Conservation (phyloP, 768 basidiomycete species). For the Neoboletus brunneissimus region DNA sequence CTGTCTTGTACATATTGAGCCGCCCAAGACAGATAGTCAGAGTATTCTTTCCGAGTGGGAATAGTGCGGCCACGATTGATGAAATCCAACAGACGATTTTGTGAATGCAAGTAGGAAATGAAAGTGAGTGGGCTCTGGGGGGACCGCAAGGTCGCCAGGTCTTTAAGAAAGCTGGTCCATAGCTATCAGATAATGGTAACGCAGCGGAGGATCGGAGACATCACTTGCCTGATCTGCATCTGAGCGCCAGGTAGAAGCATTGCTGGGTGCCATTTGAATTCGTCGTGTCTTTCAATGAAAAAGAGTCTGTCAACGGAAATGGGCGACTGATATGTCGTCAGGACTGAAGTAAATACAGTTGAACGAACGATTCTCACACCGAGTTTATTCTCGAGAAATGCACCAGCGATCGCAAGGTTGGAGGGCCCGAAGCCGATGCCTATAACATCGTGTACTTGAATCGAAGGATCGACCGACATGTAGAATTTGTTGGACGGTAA, state of each 20-base stretch:
- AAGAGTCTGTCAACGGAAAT: slow-evolving; percentile 32
- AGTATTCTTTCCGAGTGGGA: slow-evolving; percentile 51
- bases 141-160: slow-evolving; percentile 50
- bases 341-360: background rate
- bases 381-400: slow-evolving; percentile 41
- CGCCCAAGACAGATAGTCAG: slow-evolving; percentile 55
- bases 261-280: slow-evolving; percentile 55
- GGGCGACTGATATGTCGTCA: slow-evolving; percentile 9
- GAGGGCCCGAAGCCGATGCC: slow-evolving; percentile 54
- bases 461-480: slow-evolving; percentile 3
- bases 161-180: slow-evolving; percentile 45
- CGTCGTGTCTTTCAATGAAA: slow-evolving; percentile 48
- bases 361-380: slow-evolving; percentile 7
- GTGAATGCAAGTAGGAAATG: slow-evolving; percentile 49
- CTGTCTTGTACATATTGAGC: slow-evolving; percentile 42
- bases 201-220: background rate
- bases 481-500: background rate
- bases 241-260: slow-evolving; percentile 51
- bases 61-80: slow-evolving; percentile 52
- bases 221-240: slow-evolving; percentile 51
- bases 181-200: slow-evolving; percentile 3
- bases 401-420: slow-evolving; percentile 49
- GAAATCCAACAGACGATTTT: slow-evolving; percentile 48
- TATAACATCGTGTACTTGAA: slow-evolving; percentile 40
- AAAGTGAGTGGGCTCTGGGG: slow-evolving; percentile 53